Base-by-base conservation (phyloP, 208 protist genomes). In the Lotmaria passim region DNA sequence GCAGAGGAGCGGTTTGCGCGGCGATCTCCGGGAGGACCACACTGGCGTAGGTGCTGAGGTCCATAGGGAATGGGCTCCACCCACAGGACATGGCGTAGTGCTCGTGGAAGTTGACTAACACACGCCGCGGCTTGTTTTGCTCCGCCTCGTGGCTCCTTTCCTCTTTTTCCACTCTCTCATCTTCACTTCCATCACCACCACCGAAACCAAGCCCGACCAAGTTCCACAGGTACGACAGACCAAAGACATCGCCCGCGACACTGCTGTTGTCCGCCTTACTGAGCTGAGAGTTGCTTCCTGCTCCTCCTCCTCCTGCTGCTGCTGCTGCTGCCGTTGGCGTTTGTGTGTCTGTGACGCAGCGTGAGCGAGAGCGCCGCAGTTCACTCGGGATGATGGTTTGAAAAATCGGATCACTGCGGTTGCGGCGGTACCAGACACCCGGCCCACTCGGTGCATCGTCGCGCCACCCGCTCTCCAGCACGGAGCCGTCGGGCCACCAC, bases 401-500 rank as follows among this genome's bases (percentile, higher is more conserved):
- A 34, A 84, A 89, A 46, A 90, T 82, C 1, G 87, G 85, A 34
- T 86, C 69, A 1, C 39, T 36, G 17, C 57, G 57, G 56, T 90
- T 83, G 26, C 85, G 91, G 56, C 76, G 77, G 36, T 90, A 79
- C 70, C 86, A 89, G 17, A 83, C 28, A 6, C 92, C 92, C 0
- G 66, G 52, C 6, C 93, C 93, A 17, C 73, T 33, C 17, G 90
- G 85, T 0, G 76, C 78, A 64, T 93, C 78, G n/a, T 78, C 38
- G 4, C 57, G 12, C 88, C 91, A 97, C 19, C 53, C 28, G 31
- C 93, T 87, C 30, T 81, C 73, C 55, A 89, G 91, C 36, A 89
- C 81, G 1, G 87, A 93, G 41, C 87, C 87, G 67, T 97, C 89
- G 2, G 79, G 64, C 41, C 89, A 64, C 82, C 87, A 94, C 39